phyloP scores from a whole-genome alignment of 1,284 basidiomycete genomes.

The Puccinia polysora region DNA sequence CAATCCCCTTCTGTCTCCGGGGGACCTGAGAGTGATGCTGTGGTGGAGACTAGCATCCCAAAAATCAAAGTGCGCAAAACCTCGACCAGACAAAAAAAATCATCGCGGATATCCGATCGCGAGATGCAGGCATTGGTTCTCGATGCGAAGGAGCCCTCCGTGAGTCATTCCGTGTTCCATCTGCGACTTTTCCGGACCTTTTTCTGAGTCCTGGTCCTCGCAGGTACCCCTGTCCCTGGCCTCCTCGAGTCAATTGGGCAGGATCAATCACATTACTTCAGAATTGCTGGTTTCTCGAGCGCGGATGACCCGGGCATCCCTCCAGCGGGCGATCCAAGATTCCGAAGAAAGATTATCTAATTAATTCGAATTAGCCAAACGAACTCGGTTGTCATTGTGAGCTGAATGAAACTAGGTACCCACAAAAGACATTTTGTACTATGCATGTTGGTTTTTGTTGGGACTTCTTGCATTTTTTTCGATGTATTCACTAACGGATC shows the following conservation, averaged over 20 bases:
- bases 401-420: no score
- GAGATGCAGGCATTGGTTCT: no score
- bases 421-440: no score
- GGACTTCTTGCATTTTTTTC: no score
- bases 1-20: not conserved
- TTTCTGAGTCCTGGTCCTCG: not conserved
- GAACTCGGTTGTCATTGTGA: no score
- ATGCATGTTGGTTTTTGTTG: no score
- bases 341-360: conserved; percentile 7
- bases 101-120: no score
- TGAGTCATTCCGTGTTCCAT: not conserved
- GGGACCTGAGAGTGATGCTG: not conserved
- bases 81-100: no score
- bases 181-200: not conserved
- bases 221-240: not conserved
- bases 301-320: not conserved
- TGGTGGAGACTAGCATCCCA: not conserved
- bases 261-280: not conserved
- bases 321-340: not conserved
- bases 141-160: no score
- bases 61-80: no score
- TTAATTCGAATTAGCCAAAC: no score
- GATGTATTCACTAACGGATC: no score
- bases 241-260: conserved; percentile 6
- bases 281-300: conserved; percentile 3